phyloP scores from a whole-genome alignment of 2,329 filamentous ascomycete species.

The Ceratocystis lukuohia region DNA sequence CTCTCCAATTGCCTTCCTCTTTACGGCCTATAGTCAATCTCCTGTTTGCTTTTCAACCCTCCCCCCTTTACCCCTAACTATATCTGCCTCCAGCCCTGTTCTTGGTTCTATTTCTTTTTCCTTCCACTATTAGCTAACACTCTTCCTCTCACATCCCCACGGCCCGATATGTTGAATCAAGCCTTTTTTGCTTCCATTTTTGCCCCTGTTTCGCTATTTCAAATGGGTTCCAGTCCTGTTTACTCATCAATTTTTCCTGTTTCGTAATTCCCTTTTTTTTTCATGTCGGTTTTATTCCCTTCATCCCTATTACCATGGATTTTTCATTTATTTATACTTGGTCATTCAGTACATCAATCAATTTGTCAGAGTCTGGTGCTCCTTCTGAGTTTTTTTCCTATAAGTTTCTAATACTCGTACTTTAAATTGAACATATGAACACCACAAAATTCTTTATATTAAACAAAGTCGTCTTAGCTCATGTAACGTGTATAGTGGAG shows the following conservation, averaged over 20 bases:
- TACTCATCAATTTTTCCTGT: slow-evolving; percentile 21
- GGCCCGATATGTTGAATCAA: neutral
- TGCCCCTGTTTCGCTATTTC: neutral
- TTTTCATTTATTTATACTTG: neutral
- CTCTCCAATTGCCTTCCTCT: neutral
- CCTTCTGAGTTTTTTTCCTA: neutral
- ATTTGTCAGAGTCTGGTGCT: neutral
- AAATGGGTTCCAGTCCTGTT: slow-evolving; percentile 18
- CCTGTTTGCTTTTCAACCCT: neutral
- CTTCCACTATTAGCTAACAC: neutral
- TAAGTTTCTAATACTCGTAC: neutral
- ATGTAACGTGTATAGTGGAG: slow-evolving; percentile 11
- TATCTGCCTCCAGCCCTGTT: slow-evolving; percentile 8
- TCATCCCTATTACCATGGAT: neutral
- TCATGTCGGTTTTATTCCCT: slow-evolving; percentile 9
- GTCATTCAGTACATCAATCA: neutral
- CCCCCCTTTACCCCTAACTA: neutral
- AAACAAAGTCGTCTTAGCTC: neutral
- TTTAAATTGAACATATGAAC: neutral
- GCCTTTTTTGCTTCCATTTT: neutral
- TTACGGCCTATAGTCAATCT: neutral
- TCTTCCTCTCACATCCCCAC: neutral
- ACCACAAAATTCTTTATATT: neutral
- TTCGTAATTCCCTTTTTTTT: neutral
- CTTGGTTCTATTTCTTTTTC: slow-evolving; percentile 7